Evolutionary conservation across 148 eudicot species (phyloP), one percentile per base, ranked within the genome.

Genomic region (Rhododendron williamsianum): DNA sequence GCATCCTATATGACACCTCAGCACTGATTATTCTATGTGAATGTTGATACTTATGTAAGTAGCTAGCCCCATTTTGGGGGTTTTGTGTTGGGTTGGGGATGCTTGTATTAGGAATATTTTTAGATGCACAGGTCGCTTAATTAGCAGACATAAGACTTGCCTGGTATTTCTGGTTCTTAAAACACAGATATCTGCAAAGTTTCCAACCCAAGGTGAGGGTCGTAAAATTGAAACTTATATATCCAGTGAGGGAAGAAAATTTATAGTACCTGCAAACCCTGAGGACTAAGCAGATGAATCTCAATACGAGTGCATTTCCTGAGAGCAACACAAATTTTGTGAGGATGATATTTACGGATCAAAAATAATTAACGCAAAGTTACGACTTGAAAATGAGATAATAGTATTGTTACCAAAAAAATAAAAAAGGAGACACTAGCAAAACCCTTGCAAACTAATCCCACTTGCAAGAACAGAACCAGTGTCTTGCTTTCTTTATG

Each of bases 261-360:
- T 33, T 45, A 43, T 18, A 83, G 69, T 88, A 95, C 99, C 98
- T 94, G 99, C 89, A 96, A 91, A 77, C 98, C 99, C 89, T 93
- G 97, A n/a, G 98, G 92, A 63, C 98, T 89, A 81, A 95, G 89
- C 86, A 94, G 86, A 88, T 96, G 99, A 84, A 96, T 96, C 93
- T 96, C 99, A 83, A 96, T 90, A n/a, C 94, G 87, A 25, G 94
- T 94, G 88, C 94, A 94, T 94, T 94, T 94, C 91, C 96, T 94
- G 93, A 52, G 23, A 56, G 33, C 15, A 87, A 13, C n/a, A 36
- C 21, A 81, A 8, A 69, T 36, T 21, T 86, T 72, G 87, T 81
- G 81, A 86, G 72, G 41, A 73, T 5, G 21, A 13, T 73, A 36
- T 16, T 2, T 1, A 72, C 9, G 19, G n/a, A 10, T 36, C 11